Conservation (phyloP, 768 basidiomycete species). For the Mycena vitilis region DNA sequence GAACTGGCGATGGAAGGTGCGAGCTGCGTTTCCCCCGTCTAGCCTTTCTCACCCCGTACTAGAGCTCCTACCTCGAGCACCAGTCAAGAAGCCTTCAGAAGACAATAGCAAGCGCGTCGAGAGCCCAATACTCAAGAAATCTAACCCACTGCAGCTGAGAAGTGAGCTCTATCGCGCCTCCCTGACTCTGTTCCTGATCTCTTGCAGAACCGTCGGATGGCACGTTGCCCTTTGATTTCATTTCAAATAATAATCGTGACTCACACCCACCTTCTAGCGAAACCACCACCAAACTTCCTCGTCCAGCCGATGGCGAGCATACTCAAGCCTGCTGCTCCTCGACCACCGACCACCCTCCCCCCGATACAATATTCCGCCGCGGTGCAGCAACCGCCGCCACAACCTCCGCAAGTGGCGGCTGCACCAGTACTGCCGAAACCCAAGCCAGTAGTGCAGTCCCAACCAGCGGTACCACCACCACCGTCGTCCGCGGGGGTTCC, state of each 20-base stretch:
- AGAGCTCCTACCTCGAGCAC: slow-evolving; percentile 75
- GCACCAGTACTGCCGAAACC: slow-evolving; percentile 46
- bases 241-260: slow-evolving; percentile 2
- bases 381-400: slow-evolving; percentile 31
- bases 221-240: slow-evolving; percentile 46
- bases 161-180: slow-evolving; percentile 61
- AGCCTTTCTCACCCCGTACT: slow-evolving; percentile 4
- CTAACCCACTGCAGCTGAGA: slow-evolving; percentile 68
- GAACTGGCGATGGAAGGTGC: slow-evolving; percentile 79
- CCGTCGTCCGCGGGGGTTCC: slow-evolving; percentile 54
- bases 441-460: slow-evolving; percentile 32
- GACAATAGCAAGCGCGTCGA: slow-evolving; percentile 84
- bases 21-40: slow-evolving; percentile 3
- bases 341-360: slow-evolving; percentile 19
- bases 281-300: slow-evolving; percentile 83
- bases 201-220: slow-evolving; percentile 77
- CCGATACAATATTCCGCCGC: slow-evolving; percentile 35
- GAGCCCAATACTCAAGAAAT: slow-evolving; percentile 85
- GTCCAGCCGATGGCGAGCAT: slow-evolving; percentile 84
- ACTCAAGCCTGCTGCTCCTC: slow-evolving; percentile 69
- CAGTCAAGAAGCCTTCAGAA: slow-evolving; percentile 83
- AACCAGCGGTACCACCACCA: slow-evolving; percentile 45
- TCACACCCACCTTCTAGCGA: slow-evolving; percentile 53
- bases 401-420: slow-evolving; percentile 43
- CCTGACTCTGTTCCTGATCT: slow-evolving; percentile 14